Percentiles rank a stretch among this genome's conserved stretches.
Conservation (phyloP, 2,329 filamentous ascomycete genomes). For the Xylaria sp. region DNA sequence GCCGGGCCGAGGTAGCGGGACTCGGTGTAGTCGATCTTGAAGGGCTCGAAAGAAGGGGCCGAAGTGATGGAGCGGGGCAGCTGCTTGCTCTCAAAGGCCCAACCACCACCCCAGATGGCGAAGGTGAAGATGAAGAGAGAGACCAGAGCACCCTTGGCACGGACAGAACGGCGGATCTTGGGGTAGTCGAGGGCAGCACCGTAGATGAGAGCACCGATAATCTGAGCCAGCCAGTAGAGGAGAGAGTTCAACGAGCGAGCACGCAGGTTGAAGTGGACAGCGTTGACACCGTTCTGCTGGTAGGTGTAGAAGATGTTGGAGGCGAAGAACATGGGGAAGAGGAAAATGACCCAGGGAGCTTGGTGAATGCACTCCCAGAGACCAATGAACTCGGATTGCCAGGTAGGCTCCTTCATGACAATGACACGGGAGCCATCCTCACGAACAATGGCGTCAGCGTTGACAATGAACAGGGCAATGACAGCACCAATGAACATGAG, state of each 20-base stretch:
- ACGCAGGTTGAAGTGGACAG: slow-evolving; percentile 63
- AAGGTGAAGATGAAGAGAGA: slow-evolving; percentile 61
- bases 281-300: slow-evolving; percentile 69
- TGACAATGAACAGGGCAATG: slow-evolving; percentile 56
- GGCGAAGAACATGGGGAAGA: slow-evolving; percentile 75
- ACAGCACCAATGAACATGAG: slow-evolving; percentile 62
- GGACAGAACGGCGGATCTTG: slow-evolving; percentile 51
- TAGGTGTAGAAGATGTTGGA: slow-evolving; percentile 80
- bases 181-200: slow-evolving; percentile 59
- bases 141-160: slow-evolving; percentile 56
- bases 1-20: slow-evolving; percentile 63
- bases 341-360: slow-evolving; percentile 61
- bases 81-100: slow-evolving; percentile 60
- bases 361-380: slow-evolving; percentile 58
- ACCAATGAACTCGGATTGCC: slow-evolving; percentile 64
- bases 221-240: slow-evolving; percentile 68
- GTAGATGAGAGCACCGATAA: slow-evolving; percentile 62
- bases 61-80: slow-evolving; percentile 36
- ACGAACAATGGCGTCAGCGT: slow-evolving; percentile 62
- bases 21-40: slow-evolving; percentile 50
- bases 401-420: slow-evolving; percentile 71
- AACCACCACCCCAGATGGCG: slow-evolving; percentile 67
- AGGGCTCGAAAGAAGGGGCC: slow-evolving; percentile 10
- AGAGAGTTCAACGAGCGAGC: slow-evolving; percentile 66
- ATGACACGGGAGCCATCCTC: slow-evolving; percentile 66